Evolutionary conservation across 2,329 filamentous ascomycete species (phyloP).

Genomic region (Apiospora sp.): DNA sequence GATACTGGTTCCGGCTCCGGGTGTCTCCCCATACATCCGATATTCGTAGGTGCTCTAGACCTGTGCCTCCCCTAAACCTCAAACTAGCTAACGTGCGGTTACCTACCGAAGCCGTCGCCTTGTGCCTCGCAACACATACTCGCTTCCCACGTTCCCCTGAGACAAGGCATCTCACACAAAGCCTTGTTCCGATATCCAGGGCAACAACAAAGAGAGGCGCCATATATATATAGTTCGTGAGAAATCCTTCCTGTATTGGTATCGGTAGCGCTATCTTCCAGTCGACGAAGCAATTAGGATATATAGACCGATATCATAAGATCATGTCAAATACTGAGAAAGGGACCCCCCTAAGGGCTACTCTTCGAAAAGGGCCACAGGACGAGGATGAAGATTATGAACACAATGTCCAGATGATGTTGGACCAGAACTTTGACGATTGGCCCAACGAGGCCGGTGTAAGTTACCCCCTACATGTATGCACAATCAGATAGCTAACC

Average conservation of each 20-base stretch:
- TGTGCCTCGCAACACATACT: conserved; percentile 12
- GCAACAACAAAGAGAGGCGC: not conserved
- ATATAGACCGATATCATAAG: not conserved
- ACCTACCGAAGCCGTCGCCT: not conserved
- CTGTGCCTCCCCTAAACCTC: not conserved
- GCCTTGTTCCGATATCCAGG: not conserved
- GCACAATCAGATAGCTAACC: not conserved
- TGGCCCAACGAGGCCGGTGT: conserved; percentile 62
- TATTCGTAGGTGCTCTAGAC: not conserved
- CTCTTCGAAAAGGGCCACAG: conserved; percentile 25
- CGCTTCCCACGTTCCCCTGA: not conserved
- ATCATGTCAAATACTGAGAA: not conserved
- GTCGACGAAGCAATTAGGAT: not conserved
- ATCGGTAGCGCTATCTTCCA: not conserved
- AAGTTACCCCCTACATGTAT: conserved; percentile 33
- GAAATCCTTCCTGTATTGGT: no score
- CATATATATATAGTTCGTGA: not conserved
- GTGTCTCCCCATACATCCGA: not conserved
- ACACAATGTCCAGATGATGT: conserved; percentile 29
- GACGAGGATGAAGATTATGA: conserved; percentile 36
- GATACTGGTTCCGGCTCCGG: not conserved
- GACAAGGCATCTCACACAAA: not conserved
- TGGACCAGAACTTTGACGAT: conserved; percentile 42
- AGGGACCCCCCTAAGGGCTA: not conserved
- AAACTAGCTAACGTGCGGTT: not conserved